Evolutionary conservation across 805 yeast genomes (phyloP), one percentile per base, ranked within the genome.

Genomic region (Saccharomycopsis selenospora): DNA sequence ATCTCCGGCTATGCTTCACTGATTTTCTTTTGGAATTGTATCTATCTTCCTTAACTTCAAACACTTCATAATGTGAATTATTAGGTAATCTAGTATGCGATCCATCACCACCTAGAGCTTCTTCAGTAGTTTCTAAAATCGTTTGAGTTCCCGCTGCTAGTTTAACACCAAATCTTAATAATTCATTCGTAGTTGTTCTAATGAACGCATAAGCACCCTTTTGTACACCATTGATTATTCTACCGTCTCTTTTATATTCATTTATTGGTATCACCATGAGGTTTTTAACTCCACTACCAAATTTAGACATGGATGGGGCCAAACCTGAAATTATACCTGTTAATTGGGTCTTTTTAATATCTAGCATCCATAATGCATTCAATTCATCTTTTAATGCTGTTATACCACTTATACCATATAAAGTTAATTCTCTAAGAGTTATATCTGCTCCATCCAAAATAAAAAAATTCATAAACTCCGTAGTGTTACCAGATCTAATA

Each of bases 141-240:
- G 81, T 78, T 58, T 89, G 97, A 0, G 96, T 85, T 0, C 97
- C 96, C 7, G 89, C 82, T 1, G 95, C 90, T 25, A 90, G 60
- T 57, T 84, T 87, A 0, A 85, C 91, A 0, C 96, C 95, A 42
- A 90, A 69, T 56, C 83, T 82, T 41, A 90, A 68, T 28, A 89
- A 63, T 61, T 90, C 96, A 49, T 82, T 84, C 3, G 93, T 76
- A 0, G 97, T 83, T 3, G 84, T 80, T 56, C 75, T 80, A 1
- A 90, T 80, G 64, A 90, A 88, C 5, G 79, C 72, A 47, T 69
- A 64, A 0, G 90, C 82, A 2, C 95, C 95, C 55, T 81, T 81
- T 57, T 85, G 86, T 1, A 89, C 54, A 52, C 93, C 78, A 56
- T 86, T 69, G 26, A 82, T 68, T 1, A 85, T 58, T 26, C 87